Evolutionary conservation across 2,329 filamentous ascomycete species (phyloP), one percentile per base, ranked within the genome.

Genomic region (Claviceps africana): DNA sequence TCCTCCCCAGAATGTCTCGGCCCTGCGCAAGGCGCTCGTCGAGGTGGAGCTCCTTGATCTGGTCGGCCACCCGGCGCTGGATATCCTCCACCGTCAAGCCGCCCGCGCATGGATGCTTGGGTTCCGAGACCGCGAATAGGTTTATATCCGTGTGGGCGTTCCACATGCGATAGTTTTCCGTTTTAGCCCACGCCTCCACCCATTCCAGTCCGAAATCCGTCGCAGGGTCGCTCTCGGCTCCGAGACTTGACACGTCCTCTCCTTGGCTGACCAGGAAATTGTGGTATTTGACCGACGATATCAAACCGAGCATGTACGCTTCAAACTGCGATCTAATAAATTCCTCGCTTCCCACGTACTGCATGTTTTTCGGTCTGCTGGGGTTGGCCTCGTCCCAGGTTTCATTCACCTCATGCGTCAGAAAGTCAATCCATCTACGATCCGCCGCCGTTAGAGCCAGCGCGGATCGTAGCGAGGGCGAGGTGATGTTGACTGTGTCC

Each of bases 311-410:
- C 6, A 98, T 78, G 64, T 98, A 98, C 62, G 96, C 90, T 68
- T 98, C 93, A 56, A 98, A 98, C 62, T 97, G 91, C 42, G 96
- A 80, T 31, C 93, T 82, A 60, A 98, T 98, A 62, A 96, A 96
- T 65, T 97, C 93, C 69, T 98, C 93, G 56, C 89, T 96, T 31
- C 93, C 93, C 39, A 88, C 83, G 62, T 96, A 98, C 31, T 90
- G 90, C 74, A 96, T 84, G 2, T 88, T 95, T 62, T 89, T 96
- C n/a, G 93, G 93, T 47, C 87, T 78, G 56, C 82, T 81, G 0
- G 93, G 93, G 62, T 97, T 91, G 4, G 82, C 74, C 43, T 95
- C 88, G 64, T 98, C 93, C 93, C 93, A 98, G 0, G 93, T 96
- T 57, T 97, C 89, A 61, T 93, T 87, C 22, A 98, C 88, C 40